These are phyloP conservation scores for Linnemannia exigua DNA, from an alignment of 192 early-diverging fungal genomes.

Conservation along the genomic window DNA sequence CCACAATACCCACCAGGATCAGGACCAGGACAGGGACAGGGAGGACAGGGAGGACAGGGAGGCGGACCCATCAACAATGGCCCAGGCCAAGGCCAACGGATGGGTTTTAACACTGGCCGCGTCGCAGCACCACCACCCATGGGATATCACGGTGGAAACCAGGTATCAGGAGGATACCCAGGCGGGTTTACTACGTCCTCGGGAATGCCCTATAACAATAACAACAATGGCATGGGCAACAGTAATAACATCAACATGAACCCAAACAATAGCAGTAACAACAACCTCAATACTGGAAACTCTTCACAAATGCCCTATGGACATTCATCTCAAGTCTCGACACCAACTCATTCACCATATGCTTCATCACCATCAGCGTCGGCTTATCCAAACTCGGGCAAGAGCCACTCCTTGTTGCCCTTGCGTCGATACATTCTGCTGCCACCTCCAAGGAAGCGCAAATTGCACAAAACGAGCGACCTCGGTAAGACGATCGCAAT, in stretches of 20 bases:
- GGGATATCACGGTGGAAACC: constrained; percentile 26
- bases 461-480: constrained; percentile 58
- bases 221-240: constrained; percentile 28
- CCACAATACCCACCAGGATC: constrained; percentile 47
- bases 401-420: constrained; percentile 42
- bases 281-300: background rate
- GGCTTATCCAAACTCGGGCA: constrained; percentile 52
- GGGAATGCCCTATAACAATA: constrained; percentile 23
- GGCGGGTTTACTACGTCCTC: constrained; percentile 18
- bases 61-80: constrained; percentile 19
- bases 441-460: constrained; percentile 56
- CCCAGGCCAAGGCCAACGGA: constrained; percentile 8
- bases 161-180: constrained; percentile 17
- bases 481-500: constrained; percentile 26
- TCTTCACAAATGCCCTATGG: constrained; percentile 24
- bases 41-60: constrained; percentile 12
- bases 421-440: constrained; percentile 62
- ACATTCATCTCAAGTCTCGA: constrained; percentile 45
- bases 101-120: constrained; percentile 26
- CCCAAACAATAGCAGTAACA: background rate
- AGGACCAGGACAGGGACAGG: constrained; percentile 22
- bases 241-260: constrained; percentile 10
- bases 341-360: constrained; percentile 61
- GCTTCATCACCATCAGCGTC: constrained; percentile 63
- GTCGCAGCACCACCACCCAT: constrained; percentile 11